Evolutionary conservation across 495 filamentous ascomycete species (phyloP).

Genomic region (Hyaloscypha variabilis): DNA sequence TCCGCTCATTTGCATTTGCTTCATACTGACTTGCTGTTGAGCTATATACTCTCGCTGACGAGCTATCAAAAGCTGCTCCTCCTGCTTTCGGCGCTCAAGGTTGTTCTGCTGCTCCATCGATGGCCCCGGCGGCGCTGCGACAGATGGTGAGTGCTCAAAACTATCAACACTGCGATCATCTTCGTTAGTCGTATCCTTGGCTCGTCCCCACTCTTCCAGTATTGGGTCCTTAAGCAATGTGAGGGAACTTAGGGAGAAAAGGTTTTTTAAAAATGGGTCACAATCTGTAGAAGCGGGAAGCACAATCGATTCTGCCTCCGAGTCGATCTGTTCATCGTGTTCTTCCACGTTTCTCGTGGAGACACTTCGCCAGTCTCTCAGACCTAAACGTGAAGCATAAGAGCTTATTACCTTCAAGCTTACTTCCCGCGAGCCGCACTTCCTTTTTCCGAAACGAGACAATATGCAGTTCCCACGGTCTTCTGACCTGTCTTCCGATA

Average conservation of each 20-base stretch:
- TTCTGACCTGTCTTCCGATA: conserved; percentile 1
- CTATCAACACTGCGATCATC: too few relatives aligned
- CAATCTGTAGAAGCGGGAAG: too few relatives aligned
- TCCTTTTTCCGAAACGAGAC: not conserved
- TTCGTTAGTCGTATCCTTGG: too few relatives aligned
- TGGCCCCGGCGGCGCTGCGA: too few relatives aligned
- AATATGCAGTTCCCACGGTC: not conserved
- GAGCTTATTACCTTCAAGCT: not conserved
- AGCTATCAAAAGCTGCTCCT: conserved; percentile 95
- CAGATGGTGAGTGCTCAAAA: too few relatives aligned
- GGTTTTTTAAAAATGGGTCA: too few relatives aligned
- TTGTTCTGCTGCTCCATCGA: conserved; percentile 99
- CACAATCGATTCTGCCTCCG: too few relatives aligned
- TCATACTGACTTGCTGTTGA: conserved; percentile 79
- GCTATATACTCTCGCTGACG: conserved; percentile 89
- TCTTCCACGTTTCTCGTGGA: too few relatives aligned
- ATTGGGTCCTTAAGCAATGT: too few relatives aligned
- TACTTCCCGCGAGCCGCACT: not conserved
- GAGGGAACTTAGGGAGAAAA: too few relatives aligned
- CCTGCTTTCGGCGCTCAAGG: conserved; percentile 92
- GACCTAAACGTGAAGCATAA: not conserved
- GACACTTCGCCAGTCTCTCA: not conserved
- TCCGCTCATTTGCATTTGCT: conserved; percentile 70
- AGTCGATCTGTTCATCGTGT: too few relatives aligned
- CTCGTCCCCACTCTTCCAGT: too few relatives aligned